Evolutionary conservation across 352 stramenopile genomes (phyloP), one percentile per base, ranked within the genome.

Genomic region (Bremia lactucae): DNA sequence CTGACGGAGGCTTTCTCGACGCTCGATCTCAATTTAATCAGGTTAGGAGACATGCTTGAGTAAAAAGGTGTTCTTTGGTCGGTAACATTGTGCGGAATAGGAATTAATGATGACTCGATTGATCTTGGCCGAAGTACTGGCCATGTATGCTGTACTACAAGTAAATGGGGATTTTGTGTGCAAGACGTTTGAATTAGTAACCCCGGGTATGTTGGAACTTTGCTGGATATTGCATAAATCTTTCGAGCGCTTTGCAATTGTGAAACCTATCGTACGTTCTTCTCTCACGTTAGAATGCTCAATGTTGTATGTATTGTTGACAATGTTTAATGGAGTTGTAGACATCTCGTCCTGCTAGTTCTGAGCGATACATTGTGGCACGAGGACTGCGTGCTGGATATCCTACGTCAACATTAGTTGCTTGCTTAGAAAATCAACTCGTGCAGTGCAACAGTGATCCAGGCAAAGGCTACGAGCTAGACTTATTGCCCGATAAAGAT

Each of bases 141-240:
- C 68, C 6, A 87, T 85, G 78, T 68, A 83, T 22, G 22, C 19
- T 6, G 54, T 87, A 1, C 45, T 91, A 11, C 40, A 48, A 2
- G 15, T 54, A 0, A 51, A 57, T 21, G 78, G 78, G 7, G 65
- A 68, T 35, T 88, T 91, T 46, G 46, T 83, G 7, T 87, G 73
- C 52, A 91, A 91, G 58, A 84, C 78, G 13, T 91, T 91, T 37
- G 78, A 91, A 29, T 25, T 91, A 8, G 49, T 65, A 20, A 81
- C 68, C 3, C 52, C 62, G 7, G 26, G 68, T 5, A 86, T 84
- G 66, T 36, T 83, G 13, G 41, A 84, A 34, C 55, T 91, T 4
- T 56, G 74, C 11, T 87, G 70, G 68, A 20, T 88, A 2, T 28
- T 91, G 13, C 59, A 85, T 37, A 53, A 65, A 31, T 74, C 61